Evolutionary conservation across 768 basidiomycete genomes (phyloP).

Genomic region (Agrocybe pediades): DNA sequence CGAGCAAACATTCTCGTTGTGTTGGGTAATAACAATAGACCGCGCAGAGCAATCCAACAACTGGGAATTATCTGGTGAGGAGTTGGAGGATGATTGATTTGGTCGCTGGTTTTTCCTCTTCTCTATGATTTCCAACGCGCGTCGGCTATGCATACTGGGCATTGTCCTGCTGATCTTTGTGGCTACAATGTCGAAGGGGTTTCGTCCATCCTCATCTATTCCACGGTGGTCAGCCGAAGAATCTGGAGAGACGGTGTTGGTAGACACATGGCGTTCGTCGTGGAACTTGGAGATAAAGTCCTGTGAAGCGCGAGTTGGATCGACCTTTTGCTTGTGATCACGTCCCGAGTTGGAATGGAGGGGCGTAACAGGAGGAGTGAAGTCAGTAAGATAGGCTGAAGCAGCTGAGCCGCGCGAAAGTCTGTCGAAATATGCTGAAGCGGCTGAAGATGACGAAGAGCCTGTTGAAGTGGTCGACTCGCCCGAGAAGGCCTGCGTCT

Average conservation of each 20-base stretch:
- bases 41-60: not conserved
- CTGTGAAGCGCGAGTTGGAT: not conserved
- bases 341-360: conserved; percentile 9
- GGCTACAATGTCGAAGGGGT: conserved; percentile 7
- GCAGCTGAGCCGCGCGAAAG: conserved; percentile 14
- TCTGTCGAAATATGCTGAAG: conserved; percentile 15
- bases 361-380: conserved; percentile 22
- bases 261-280: not conserved
- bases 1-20: conserved; percentile 1
- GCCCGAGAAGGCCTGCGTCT: conserved; percentile 22
- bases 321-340: not conserved
- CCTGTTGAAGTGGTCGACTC: conserved; percentile 16
- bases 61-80: not conserved
- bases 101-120: not conserved
- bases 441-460: conserved; percentile 13
- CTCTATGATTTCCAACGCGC: conserved; percentile 17
- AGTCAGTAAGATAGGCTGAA: conserved; percentile 22
- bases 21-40: conserved; percentile 6
- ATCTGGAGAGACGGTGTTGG: not conserved
- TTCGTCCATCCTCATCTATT: conserved; percentile 6
- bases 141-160: conserved; percentile 9
- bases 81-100: not conserved
- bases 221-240: conserved; percentile 3
- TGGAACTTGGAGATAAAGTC: no score
- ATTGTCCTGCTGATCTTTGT: conserved; percentile 8